Evolutionary conservation across 805 yeast genomes (phyloP).

Genomic region (Suhomyces canberraensis): DNA sequence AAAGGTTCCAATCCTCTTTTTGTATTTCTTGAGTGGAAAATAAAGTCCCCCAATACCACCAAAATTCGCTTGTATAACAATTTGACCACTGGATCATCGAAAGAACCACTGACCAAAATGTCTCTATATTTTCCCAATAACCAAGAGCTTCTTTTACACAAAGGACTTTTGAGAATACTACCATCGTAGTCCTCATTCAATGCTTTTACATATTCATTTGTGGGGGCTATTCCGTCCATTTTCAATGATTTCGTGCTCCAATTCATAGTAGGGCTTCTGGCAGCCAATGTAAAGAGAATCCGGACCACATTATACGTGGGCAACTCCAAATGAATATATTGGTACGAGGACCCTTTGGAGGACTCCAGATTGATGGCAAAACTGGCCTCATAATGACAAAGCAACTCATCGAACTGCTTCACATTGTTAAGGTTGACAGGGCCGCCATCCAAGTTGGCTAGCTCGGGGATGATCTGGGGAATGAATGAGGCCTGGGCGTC

Average conservation of each 20-base stretch:
- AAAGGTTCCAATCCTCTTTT: too few species aligned
- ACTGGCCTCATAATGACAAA: conserved; percentile 23
- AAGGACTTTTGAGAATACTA: conserved; percentile 16
- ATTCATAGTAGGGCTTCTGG: conserved; percentile 24
- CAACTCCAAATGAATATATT: conserved; percentile 9
- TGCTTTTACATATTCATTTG: conserved; percentile 18
- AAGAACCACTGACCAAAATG: background rate
- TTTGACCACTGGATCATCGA: conserved; percentile 1
- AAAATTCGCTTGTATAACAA: conserved; percentile 5
- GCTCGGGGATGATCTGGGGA: conserved; percentile 22
- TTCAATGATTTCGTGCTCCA: conserved; percentile 19
- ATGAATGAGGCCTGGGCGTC: conserved; percentile 17
- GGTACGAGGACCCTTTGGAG: background rate
- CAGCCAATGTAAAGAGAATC: conserved; percentile 30
- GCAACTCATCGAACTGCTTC: conserved; percentile 26
- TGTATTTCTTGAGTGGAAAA: conserved; percentile 7
- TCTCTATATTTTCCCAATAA: conserved; percentile 13
- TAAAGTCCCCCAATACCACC: conserved; percentile 10
- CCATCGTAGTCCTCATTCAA: conserved; percentile 18
- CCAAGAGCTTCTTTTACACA: conserved; percentile 17
- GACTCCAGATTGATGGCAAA: conserved; percentile 4
- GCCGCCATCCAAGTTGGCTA: conserved; percentile 3
- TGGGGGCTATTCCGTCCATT: conserved; percentile 19
- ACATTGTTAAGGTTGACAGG: conserved; percentile 24
- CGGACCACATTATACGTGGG: conserved; percentile 27